Evolutionary conservation across 257 asterid species (phyloP).

Genomic region (Lantana camara): DNA sequence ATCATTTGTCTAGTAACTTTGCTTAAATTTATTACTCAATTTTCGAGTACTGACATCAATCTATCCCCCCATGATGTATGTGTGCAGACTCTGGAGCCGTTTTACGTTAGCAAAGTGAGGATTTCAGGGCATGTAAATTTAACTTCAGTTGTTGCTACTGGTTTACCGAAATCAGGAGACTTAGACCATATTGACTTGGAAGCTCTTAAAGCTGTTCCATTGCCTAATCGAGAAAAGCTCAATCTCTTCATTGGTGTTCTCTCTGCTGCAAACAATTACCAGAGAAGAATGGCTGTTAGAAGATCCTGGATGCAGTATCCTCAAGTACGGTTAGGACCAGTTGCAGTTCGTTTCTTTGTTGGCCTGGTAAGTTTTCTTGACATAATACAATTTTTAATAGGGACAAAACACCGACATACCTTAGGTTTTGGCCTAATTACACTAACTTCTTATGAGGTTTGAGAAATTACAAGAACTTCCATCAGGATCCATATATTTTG

Average conservation of each 20-base stretch:
- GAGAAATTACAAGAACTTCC: no score
- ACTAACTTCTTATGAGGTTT: no score
- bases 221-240: constrained; percentile 45
- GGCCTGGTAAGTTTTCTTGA: constrained; percentile 71
- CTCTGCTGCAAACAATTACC: constrained; percentile 95
- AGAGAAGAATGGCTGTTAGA: constrained; percentile 97
- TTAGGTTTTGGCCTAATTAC: no score
- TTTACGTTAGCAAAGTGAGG: constrained; percentile 87
- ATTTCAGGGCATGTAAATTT: constrained; percentile 82
- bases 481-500: no score
- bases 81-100: constrained; percentile 89
- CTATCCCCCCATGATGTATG: constrained; percentile 15
- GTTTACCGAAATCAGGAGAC: constrained; percentile 94
- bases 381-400: background rate
- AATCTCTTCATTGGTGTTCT: constrained; percentile 58
- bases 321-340: constrained; percentile 78
- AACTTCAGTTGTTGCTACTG: constrained; percentile 86
- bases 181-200: constrained; percentile 80
- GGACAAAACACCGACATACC: no score
- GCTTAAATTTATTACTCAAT: constrained; percentile 1
- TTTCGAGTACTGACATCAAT: no score
- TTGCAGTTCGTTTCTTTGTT: constrained; percentile 96
- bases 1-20: no score
- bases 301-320: constrained; percentile 99
- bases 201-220: constrained; percentile 68